phyloP scores from a whole-genome alignment of 2,329 filamentous ascomycete species.

The Penicillium sp. region DNA sequence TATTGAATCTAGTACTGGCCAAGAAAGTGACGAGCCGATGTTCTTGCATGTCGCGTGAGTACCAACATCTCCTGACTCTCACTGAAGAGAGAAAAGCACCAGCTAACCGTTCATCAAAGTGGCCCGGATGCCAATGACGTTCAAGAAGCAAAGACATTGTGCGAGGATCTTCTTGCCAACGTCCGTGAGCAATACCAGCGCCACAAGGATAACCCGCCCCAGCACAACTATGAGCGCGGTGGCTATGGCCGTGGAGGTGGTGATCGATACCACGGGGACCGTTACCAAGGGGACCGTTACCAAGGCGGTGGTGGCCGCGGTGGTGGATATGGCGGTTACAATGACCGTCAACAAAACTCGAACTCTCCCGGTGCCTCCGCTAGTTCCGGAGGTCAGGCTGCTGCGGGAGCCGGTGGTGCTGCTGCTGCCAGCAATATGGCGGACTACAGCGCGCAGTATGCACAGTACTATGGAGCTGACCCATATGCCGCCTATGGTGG shows the following conservation, averaged over 20 bases:
- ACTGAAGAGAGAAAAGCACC: neutral
- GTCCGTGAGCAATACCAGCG: slow-evolving; percentile 89
- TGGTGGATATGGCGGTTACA: slow-evolving; percentile 36
- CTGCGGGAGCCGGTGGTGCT: slow-evolving; percentile 28
- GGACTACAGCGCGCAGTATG: slow-evolving; percentile 81
- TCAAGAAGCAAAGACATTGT: slow-evolving; percentile 82
- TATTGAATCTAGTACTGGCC: slow-evolving; percentile 83
- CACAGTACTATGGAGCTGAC: slow-evolving; percentile 78
- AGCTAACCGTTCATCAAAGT: slow-evolving; percentile 50
- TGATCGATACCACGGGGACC: slow-evolving; percentile 35
- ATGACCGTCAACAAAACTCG: slow-evolving; percentile 38
- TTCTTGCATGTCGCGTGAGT: slow-evolving; percentile 87
- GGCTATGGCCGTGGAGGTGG: slow-evolving; percentile 44
- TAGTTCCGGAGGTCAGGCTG: slow-evolving; percentile 49
- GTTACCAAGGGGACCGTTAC: slow-evolving; percentile 38
- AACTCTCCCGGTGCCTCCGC: slow-evolving; percentile 47
- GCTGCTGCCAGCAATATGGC: slow-evolving; percentile 42
- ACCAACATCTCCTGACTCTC: neutral
- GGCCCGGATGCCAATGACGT: slow-evolving; percentile 88
- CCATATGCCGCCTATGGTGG: slow-evolving; percentile 92
- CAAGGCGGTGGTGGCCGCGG: slow-evolving; percentile 33
- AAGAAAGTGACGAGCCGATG: slow-evolving; percentile 94
- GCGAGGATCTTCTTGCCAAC: slow-evolving; percentile 82
- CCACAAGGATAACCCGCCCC: slow-evolving; percentile 80
- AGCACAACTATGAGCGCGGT: slow-evolving; percentile 55